phyloP scores from a whole-genome alignment of 176 grass and related monocot genomes.

The Tillandsia leiboldiana region DNA sequence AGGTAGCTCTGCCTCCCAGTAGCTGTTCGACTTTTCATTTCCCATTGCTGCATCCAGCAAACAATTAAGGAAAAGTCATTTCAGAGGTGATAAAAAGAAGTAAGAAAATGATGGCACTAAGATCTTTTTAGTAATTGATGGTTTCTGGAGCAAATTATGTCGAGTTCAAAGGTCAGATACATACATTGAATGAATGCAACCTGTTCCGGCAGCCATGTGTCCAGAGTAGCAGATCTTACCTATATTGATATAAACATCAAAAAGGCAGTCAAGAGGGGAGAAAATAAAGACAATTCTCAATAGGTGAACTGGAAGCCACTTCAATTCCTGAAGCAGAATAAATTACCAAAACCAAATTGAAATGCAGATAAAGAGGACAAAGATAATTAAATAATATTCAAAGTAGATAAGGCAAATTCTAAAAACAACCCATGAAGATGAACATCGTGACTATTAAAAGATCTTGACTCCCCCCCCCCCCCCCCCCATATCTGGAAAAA shows the following conservation, averaged over 20 bases:
- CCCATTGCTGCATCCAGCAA: conserved; percentile 63
- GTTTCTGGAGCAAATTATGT: neutral
- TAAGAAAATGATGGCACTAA: conserved; percentile 9
- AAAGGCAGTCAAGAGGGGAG: neutral
- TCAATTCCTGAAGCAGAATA: too few species aligned
- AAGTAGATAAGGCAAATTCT: neutral
- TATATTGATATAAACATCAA: conserved; percentile 15
- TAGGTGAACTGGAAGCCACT: too few species aligned
- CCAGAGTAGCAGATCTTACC: conserved; percentile 93
- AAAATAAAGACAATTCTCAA: too few species aligned
- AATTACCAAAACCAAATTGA: too few species aligned
- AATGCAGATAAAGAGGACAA: neutral
- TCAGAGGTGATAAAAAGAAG: neutral
- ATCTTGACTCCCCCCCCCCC: too few species aligned
- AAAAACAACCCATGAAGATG: conserved; percentile 9
- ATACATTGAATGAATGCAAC: conserved; percentile 97
- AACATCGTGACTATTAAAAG: neutral
- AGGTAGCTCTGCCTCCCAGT: conserved; percentile 97
- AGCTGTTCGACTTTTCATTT: conserved; percentile 86
- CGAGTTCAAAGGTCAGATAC: conserved; percentile 12
- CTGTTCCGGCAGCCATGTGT: conserved; percentile 99
- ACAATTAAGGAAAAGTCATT: too few species aligned
- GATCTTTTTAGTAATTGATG: conserved; percentile 12
- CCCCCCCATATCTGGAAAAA: too few species aligned
- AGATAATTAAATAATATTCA: neutral